phyloP scores from a whole-genome alignment of 495 filamentous ascomycete species.

The Apodospora peruviana region DNA sequence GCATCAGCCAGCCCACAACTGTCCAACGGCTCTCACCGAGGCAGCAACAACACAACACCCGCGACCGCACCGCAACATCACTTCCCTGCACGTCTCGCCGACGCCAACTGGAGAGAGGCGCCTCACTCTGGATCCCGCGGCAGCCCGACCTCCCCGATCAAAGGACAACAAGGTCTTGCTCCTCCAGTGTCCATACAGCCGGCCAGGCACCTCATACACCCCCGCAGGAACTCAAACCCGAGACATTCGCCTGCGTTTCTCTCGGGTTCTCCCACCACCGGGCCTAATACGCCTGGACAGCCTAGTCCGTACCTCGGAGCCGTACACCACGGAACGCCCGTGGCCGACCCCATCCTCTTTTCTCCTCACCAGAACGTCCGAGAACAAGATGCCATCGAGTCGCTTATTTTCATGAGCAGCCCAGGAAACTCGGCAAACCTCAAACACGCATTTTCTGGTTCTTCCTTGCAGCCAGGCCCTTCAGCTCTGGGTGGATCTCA shows the following conservation, averaged over 20 bases:
- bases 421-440: conserved; percentile 66
- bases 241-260: conserved; percentile 33
- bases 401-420: conserved; percentile 80
- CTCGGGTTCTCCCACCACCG: conserved; percentile 27
- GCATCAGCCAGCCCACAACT: conserved; percentile 43
- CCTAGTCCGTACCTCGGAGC: conserved; percentile 30
- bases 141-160: conserved; percentile 23
- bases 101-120: conserved; percentile 13
- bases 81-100: conserved; percentile 8
- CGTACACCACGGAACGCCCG: conserved; percentile 44
- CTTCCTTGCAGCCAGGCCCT: conserved; percentile 27
- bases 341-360: conserved; percentile 55
- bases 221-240: conserved; percentile 34
- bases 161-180: conserved; percentile 25
- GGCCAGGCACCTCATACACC: conserved; percentile 20
- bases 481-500: conserved; percentile 11
- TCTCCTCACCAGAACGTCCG: conserved; percentile 48
- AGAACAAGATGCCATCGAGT: conserved; percentile 85
- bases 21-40: conserved; percentile 22
- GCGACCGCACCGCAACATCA: conserved; percentile 23
- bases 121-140: conserved; percentile 10
- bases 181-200: conserved; percentile 31
- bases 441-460: conserved; percentile 40
- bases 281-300: conserved; percentile 32
- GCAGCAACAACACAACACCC: conserved; percentile 27